phyloP scores from a whole-genome alignment of 129 eudicot species.

The Centella asiatica region DNA sequence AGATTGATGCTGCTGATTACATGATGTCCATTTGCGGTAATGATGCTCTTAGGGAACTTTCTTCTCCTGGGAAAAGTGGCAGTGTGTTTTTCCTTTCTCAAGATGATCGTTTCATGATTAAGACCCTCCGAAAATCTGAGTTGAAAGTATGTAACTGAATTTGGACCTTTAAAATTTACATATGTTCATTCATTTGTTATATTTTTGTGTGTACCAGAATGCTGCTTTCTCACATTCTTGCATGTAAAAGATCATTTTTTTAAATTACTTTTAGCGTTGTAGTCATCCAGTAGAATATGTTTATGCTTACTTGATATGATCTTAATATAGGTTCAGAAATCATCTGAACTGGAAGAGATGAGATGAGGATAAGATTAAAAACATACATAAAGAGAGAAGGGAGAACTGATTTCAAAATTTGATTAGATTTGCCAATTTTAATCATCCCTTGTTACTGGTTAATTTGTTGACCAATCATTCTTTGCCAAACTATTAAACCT shows the following conservation, averaged over 20 bases:
- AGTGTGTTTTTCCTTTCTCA: slow-evolving; percentile 92
- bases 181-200: background rate
- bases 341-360: no score
- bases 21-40: slow-evolving; percentile 99
- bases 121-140: slow-evolving; percentile 85
- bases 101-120: slow-evolving; percentile 96
- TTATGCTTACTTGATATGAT: background rate
- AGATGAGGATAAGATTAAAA: no score
- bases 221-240: background rate
- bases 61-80: slow-evolving; percentile 99
- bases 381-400: background rate
- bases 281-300: background rate
- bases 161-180: slow-evolving; percentile 9
- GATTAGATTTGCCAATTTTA: no score
- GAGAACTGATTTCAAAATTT: background rate
- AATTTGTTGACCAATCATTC: background rate
- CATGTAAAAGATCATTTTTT: no score
- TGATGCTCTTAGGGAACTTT: slow-evolving; percentile 88
- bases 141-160: slow-evolving; percentile 77
- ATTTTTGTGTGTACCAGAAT: background rate
- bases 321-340: background rate
- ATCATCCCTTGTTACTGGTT: no score
- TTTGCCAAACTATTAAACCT: background rate
- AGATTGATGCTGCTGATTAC: slow-evolving; percentile 95
- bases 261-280: background rate